Conservation (phyloP, 2,329 filamentous ascomycete species). For the Pseudogymnoascus sp. region DNA sequence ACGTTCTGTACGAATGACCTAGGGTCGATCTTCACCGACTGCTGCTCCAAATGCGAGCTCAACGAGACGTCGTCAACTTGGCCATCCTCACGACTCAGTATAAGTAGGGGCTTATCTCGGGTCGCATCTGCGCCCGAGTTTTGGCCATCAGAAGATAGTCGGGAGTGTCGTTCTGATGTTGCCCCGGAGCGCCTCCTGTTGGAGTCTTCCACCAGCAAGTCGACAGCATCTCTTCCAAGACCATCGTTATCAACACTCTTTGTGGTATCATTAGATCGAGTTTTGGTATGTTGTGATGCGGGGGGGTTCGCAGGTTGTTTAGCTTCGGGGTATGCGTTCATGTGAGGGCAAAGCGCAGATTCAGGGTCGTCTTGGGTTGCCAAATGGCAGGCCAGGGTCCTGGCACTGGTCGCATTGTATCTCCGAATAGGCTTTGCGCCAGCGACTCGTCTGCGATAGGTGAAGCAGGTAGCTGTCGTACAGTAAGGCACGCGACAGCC, state of each 20-base stretch:
- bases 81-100: neutral
- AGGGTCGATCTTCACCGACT: constrained; percentile 39
- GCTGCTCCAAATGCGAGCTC: neutral
- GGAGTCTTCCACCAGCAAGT: neutral
- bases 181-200: neutral
- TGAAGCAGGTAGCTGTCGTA: constrained; percentile 70
- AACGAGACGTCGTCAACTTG: neutral
- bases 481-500: constrained; percentile 66
- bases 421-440: constrained; percentile 62
- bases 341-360: constrained; percentile 51
- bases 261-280: neutral
- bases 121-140: neutral
- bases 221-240: neutral
- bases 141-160: neutral
- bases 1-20: constrained; percentile 57
- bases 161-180: neutral
- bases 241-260: neutral
- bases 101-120: neutral
- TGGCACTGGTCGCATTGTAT: constrained; percentile 73
- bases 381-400: constrained; percentile 70
- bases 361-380: constrained; percentile 74
- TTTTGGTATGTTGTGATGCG: neutral
- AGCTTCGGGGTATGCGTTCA: constrained; percentile 2
- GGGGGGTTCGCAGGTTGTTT: neutral
- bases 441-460: constrained; percentile 59